Evolutionary conservation across 306 rosid species (phyloP), one percentile per base, ranked within the genome.

Genomic region (Echinosophora koreensis): DNA sequence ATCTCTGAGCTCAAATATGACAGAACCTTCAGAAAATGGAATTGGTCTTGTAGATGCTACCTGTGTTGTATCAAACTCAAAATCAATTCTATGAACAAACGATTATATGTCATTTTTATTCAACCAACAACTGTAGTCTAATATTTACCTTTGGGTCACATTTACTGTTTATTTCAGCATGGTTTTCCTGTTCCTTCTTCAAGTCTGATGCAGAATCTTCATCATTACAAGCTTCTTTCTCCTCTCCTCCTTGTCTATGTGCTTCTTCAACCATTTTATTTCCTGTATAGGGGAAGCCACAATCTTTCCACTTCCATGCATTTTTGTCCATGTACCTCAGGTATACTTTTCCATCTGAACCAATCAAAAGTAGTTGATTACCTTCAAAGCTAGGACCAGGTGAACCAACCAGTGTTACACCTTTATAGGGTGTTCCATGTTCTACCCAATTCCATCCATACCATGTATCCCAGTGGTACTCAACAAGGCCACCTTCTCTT

Each of bases 381-480:
- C 89, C 91, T 67, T 87, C 84, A 59, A 94, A 83, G 78, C 89
- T 86, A n/a, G 98, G 98, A 46, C 98, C 96, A 3, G 96, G 91
- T 50, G 94, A 84, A 50, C 89, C 89, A 68, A 87, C 82, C 47
- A 94, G 70, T 14, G 83, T 85, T 37, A 90, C 95, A 62, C 85
- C 97, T 74, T 80, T 88, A 82, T 86, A 71, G 16, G 98, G 98
- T 73, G 89, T 87, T 76, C 98, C 98, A 79, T 94, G 98, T 62
- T 94, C 98, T 37, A 94, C 85, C 98, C 98, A 94, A 34, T 88
- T 89, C 98, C 98, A 94, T 39, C 94, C 95, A 16, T 89, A 79
- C 84, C 87, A 77, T 58, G 90, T 27, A 46, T 83, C 87, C 98
- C 98, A 94, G 8, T 89, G 87, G 68, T 92, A 94, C 68, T 94